phyloP scores from a whole-genome alignment of 257 asterid genomes.

The Ligustrum vulgare region DNA sequence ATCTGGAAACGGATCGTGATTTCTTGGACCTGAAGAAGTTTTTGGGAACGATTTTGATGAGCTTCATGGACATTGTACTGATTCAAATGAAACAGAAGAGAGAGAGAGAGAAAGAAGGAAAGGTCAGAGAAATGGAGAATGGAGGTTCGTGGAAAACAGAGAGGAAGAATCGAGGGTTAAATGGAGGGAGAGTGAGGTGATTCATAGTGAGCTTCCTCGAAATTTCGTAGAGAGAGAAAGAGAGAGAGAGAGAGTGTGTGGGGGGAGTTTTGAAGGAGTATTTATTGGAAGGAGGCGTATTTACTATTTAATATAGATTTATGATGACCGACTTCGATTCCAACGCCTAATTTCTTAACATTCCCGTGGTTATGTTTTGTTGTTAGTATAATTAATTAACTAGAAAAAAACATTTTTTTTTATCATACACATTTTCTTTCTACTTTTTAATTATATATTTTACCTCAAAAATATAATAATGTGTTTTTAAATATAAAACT shows the following conservation, averaged over 20 bases:
- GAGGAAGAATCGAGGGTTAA: constrained; percentile 24
- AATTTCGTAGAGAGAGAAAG: constrained; percentile 46
- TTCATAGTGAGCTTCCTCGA: constrained; percentile 50
- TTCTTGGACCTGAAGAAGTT: constrained; percentile 46
- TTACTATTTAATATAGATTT: background rate
- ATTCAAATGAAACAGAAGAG: constrained; percentile 4
- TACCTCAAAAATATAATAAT: too few relatives aligned
- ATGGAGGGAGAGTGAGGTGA: constrained; percentile 24
- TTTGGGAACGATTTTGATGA: constrained; percentile 37
- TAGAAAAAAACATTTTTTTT: too few relatives aligned
- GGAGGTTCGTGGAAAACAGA: background rate
- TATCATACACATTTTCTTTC: too few relatives aligned
- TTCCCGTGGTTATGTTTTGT: background rate
- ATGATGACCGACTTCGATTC: constrained; percentile 1
- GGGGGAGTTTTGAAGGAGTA: constrained; percentile 22
- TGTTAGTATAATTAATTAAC: too few relatives aligned
- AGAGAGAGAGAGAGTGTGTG: constrained; percentile 40
- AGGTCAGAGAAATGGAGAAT: background rate
- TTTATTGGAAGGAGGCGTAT: constrained; percentile 16
- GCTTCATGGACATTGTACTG: constrained; percentile 43
- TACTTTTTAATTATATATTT: too few relatives aligned
- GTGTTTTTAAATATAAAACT: too few relatives aligned
- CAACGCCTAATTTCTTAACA: background rate
- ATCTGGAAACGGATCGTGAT: constrained; percentile 42
- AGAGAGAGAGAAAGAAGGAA: constrained; percentile 9